Evolutionary conservation across 2,329 filamentous ascomycete species (phyloP), one percentile per base, ranked within the genome.

Genomic region (Penicillium sp.): DNA sequence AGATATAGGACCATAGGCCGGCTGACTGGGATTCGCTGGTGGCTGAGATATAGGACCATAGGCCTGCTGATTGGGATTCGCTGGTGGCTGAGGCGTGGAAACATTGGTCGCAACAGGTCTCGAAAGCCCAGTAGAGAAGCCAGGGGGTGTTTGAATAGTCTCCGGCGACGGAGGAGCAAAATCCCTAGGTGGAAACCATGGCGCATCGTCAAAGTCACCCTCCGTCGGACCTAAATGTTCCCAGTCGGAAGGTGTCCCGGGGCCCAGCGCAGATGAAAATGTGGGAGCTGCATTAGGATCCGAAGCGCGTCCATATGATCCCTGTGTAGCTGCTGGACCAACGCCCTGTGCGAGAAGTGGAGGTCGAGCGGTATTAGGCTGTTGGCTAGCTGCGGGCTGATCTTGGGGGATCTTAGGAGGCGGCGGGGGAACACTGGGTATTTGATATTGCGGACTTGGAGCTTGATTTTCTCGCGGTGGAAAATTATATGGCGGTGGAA

Each of bases 191-290:
- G 61, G 63, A 33, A 69, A 70, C 47, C 61, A 62, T 19, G 62
- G 56, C 11, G 62, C 56, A 58, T 78, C 76, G 52, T 79, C 75
- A 43, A 78, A 62, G 22, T 74, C 68, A 26, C 70, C 74, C 8
- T 68, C 67, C 8, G 65, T 64, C n/a, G 69, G 65, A 5, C 67
- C 66, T 55, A 78, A 71, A 62, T 79, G 74, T 58, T 81, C 78
- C 79, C 78, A 81, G 57, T 80, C 79, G 4, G 79, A 81, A 4
- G 78, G 79, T 1, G 73, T 71, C 4, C 77, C 76, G 44, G 64
- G 63, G 1, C 77, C 77, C 33, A 80, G 61, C 13, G 74, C 75
- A 43, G 77, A 76, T 27, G 74, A 50, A 48, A 65, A 58, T n/a
- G 66, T 57, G 14, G 62, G 52, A 19, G 64, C 55, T 16, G 58